Conservation (phyloP, 2,329 filamentous ascomycete species). For the Myriosclerotinia scirpicola region DNA sequence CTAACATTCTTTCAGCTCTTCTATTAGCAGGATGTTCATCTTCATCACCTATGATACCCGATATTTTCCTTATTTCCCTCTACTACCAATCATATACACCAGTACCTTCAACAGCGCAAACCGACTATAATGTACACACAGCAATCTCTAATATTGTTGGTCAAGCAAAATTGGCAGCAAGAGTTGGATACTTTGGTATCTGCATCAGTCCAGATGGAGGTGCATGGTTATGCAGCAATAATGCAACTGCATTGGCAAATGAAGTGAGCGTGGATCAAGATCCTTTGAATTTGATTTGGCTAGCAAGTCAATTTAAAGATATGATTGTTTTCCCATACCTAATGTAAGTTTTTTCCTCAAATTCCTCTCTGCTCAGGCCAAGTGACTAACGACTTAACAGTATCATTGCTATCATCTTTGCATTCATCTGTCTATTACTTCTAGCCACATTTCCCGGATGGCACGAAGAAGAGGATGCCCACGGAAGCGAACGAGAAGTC, state of each 20-base stretch:
- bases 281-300: slow-evolving; percentile 94
- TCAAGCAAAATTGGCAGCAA: slow-evolving; percentile 77
- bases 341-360: slow-evolving; percentile 62
- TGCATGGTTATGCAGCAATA: slow-evolving; percentile 93
- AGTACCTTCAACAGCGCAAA: slow-evolving; percentile 79
- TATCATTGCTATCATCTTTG: slow-evolving; percentile 96
- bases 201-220: slow-evolving; percentile 91
- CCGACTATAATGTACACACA: slow-evolving; percentile 81
- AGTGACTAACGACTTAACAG: slow-evolving; percentile 46
- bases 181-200: slow-evolving; percentile 97
- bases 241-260: slow-evolving; percentile 88
- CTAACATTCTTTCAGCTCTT: slow-evolving; percentile 60
- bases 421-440: slow-evolving; percentile 92
- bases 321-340: slow-evolving; percentile 98
- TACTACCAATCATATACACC: slow-evolving; percentile 86
- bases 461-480: slow-evolving; percentile 84
- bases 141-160: slow-evolving; percentile 91
- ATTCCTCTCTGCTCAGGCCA: not conserved
- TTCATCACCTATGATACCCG: slow-evolving; percentile 89
- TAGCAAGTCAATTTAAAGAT: slow-evolving; percentile 95
- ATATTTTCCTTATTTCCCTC: slow-evolving; percentile 96
- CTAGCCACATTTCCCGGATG: slow-evolving; percentile 96
- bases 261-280: slow-evolving; percentile 89
- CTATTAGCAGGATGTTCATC: slow-evolving; percentile 94
- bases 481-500: slow-evolving; percentile 82